Conservation (phyloP, 2,329 filamentous ascomycete species). For the Ascochyta koolunga region DNA sequence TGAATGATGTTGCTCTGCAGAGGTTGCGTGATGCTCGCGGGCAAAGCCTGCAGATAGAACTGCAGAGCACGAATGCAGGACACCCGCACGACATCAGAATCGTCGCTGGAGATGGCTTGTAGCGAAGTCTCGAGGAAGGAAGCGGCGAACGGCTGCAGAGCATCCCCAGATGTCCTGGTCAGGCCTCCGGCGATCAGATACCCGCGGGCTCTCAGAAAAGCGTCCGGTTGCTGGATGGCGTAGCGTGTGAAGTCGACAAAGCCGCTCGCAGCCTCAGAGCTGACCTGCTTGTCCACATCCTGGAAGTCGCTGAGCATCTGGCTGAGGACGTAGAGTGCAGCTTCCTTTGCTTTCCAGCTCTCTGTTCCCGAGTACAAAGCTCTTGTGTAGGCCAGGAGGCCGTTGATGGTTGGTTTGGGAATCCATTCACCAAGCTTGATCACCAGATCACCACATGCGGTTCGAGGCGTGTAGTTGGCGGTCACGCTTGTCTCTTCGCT, state of each 20-base stretch:
- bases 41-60: constrained; percentile 64
- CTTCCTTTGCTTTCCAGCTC: constrained; percentile 74
- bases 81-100: constrained; percentile 88
- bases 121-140: constrained; percentile 75
- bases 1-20: constrained; percentile 67
- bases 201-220: constrained; percentile 82
- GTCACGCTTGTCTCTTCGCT: constrained; percentile 95
- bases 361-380: constrained; percentile 66
- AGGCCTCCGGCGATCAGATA: constrained; percentile 85
- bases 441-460: constrained; percentile 87
- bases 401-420: constrained; percentile 74
- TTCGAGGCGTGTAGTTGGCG: constrained; percentile 93
- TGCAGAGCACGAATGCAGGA: constrained; percentile 89
- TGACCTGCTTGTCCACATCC: constrained; percentile 75
- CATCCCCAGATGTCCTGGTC: constrained; percentile 68
- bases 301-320: constrained; percentile 83
- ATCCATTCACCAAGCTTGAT: constrained; percentile 95
- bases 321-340: constrained; percentile 83
- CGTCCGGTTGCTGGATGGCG: constrained; percentile 72
- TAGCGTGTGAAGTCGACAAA: constrained; percentile 83
- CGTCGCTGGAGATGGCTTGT: constrained; percentile 74
- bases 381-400: constrained; percentile 77
- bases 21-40: constrained; percentile 56
- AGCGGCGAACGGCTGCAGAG: constrained; percentile 61
- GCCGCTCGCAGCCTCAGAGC: constrained; percentile 69